phyloP scores from a whole-genome alignment of 2,329 filamentous ascomycete species.

The Ophiosphaerella korrae region DNA sequence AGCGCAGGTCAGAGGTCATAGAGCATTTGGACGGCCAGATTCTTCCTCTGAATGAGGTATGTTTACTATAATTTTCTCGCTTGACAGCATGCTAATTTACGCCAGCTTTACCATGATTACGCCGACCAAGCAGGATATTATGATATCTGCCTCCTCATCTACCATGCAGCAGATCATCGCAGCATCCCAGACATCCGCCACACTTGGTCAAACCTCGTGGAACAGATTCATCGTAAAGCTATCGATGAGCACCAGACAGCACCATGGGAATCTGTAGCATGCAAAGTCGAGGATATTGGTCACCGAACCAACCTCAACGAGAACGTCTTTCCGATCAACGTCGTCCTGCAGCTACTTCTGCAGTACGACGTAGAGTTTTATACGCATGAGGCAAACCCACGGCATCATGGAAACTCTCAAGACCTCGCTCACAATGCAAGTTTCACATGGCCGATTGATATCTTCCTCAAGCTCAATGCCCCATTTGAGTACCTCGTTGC shows the following conservation, averaged over 20 bases:
- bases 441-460: conserved; percentile 66
- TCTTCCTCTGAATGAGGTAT: conserved; percentile 74
- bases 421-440: conserved; percentile 26
- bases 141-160: conserved; percentile 91
- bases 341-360: conserved; percentile 42
- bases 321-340: conserved; percentile 59
- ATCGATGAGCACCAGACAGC: conserved; percentile 53
- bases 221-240: conserved; percentile 63
- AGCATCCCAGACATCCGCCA: conserved; percentile 81
- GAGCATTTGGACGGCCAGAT: conserved; percentile 77
- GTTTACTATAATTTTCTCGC: conserved; percentile 37
- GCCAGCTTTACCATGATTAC: conserved; percentile 87
- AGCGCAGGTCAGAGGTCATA: conserved; percentile 68
- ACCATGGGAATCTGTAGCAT: conserved; percentile 73
- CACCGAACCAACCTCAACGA: conserved; percentile 62
- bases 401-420: conserved; percentile 2
- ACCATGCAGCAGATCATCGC: conserved; percentile 87
- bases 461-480: conserved; percentile 68
- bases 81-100: conserved; percentile 25
- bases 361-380: conserved; percentile 55
- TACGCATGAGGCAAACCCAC: conserved; percentile 46
- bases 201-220: conserved; percentile 84
- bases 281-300: conserved; percentile 63
- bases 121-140: conserved; percentile 91
- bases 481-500: conserved; percentile 65